A percentile compares a stretch with the other conserved stretches of the same genome.
phyloP scores from a whole-genome alignment of 305 asterid species.

The Solanum hybrid region DNA sequence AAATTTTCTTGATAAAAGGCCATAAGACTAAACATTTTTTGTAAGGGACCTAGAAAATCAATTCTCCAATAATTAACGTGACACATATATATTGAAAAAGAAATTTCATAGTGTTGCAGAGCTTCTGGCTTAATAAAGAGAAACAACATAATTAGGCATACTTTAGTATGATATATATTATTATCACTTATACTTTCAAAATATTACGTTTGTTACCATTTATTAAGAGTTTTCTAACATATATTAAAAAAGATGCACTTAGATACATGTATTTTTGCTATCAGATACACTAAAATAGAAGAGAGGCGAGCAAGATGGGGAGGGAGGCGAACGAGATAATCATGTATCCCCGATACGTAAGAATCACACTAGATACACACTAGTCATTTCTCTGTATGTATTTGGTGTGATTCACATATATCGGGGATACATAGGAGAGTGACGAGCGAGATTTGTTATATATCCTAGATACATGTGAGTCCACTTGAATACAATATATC shows the following conservation, averaged over 20 bases:
- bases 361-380: neutral
- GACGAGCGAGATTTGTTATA: no score
- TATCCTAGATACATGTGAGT: neutral
- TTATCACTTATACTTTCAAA: no score
- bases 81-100: neutral
- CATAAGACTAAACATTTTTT: neutral
- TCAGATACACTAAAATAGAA: neutral
- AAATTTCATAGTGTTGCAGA: neutral
- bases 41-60: neutral
- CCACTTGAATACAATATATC: neutral
- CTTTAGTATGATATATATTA: no score
- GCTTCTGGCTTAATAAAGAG: neutral
- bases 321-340: neutral
- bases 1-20: neutral
- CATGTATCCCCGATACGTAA: neutral
- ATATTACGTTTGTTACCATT: neutral
- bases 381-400: neutral
- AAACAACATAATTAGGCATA: neutral
- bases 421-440: neutral
- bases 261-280: neutral
- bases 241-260: neutral
- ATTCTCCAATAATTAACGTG: neutral
- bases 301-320: neutral
- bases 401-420: neutral
- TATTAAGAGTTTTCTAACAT: no score